Conservation (phyloP, 352 stramenopile genomes). For the Pelagophyceae sp. region DNA sequence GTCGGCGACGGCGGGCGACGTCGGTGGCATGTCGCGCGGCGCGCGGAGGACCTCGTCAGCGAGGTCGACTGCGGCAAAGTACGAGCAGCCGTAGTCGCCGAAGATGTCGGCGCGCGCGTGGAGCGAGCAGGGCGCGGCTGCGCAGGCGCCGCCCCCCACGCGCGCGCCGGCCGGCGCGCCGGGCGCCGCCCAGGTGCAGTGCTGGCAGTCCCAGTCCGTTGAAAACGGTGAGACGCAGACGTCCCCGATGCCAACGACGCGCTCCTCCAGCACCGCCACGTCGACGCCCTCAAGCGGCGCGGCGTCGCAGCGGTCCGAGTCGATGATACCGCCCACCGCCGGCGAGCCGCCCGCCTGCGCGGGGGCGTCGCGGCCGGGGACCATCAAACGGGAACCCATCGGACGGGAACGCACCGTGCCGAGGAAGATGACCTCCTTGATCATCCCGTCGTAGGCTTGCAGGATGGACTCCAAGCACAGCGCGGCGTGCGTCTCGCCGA, state of each 20-base stretch:
- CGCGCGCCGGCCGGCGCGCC: neutral
- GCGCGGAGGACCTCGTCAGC: neutral
- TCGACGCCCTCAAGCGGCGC: neutral
- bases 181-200: neutral
- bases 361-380: neutral
- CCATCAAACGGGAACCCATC: no score
- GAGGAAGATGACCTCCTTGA: neutral
- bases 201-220: slow-evolving; percentile 6
- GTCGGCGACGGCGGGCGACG: neutral
- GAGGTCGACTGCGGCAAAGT: neutral
- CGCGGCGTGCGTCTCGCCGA: neutral
- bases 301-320: neutral
- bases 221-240: neutral
- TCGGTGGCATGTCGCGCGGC: neutral
- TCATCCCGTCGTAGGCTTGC: neutral
- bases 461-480: slow-evolving; percentile 3
- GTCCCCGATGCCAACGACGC: neutral
- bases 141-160: neutral
- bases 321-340: neutral
- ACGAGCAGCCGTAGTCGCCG: slow-evolving; percentile 6
- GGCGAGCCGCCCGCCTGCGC: neutral
- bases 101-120: slow-evolving; percentile 11
- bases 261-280: neutral
- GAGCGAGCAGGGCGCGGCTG: neutral
- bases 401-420: neutral